These are phyloP conservation scores for Mortierella sp. DNA, from an alignment of 371 early-diverging fungal species.

Conservation along the genomic window DNA sequence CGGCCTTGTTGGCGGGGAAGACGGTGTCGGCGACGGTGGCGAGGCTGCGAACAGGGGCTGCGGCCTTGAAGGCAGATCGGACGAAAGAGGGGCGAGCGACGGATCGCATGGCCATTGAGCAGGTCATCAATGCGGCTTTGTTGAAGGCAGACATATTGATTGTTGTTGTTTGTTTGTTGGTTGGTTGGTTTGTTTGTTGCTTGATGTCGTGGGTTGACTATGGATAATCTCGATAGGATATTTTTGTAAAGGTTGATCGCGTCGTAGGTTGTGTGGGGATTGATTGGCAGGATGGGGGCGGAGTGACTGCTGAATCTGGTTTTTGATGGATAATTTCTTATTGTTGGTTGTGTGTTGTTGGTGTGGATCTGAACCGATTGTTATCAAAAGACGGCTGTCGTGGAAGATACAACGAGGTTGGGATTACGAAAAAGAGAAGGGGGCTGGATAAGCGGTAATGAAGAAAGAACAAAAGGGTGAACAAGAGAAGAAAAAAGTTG, in stretches of 20 bases:
- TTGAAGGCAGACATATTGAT: slow-evolving; percentile 42
- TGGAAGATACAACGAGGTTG: slow-evolving; percentile 20
- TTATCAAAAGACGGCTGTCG: slow-evolving; percentile 18
- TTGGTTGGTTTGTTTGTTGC: slow-evolving; percentile 1
- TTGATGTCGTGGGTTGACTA: slow-evolving; percentile 14
- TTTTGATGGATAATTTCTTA: slow-evolving; percentile 32
- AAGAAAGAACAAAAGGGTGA: slow-evolving; percentile 7
- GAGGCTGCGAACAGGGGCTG: slow-evolving; percentile 54
- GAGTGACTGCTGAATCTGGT: slow-evolving; percentile 27
- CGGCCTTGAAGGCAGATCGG: slow-evolving; percentile 26
- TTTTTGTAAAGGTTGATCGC: slow-evolving; percentile 15
- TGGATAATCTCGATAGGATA: slow-evolving; percentile 7
- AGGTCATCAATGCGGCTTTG: slow-evolving; percentile 46
- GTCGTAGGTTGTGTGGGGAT: neutral
- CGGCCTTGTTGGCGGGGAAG: slow-evolving; percentile 63
- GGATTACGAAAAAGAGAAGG: slow-evolving; percentile 15
- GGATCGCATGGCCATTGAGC: slow-evolving; percentile 27
- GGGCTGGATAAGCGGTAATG: neutral
- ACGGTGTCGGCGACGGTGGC: slow-evolving; percentile 63
- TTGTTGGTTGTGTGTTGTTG: neutral
- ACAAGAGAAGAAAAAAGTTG: slow-evolving; percentile 1
- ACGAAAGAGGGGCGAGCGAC: slow-evolving; percentile 33
- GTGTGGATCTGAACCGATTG: slow-evolving; percentile 14
- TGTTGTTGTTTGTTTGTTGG: slow-evolving; percentile 20
- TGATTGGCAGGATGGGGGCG: slow-evolving; percentile 4